These are phyloP conservation scores for Mortierella polycephala DNA, from an alignment of 371 early-diverging fungal genomes.

Conservation along the genomic window DNA sequence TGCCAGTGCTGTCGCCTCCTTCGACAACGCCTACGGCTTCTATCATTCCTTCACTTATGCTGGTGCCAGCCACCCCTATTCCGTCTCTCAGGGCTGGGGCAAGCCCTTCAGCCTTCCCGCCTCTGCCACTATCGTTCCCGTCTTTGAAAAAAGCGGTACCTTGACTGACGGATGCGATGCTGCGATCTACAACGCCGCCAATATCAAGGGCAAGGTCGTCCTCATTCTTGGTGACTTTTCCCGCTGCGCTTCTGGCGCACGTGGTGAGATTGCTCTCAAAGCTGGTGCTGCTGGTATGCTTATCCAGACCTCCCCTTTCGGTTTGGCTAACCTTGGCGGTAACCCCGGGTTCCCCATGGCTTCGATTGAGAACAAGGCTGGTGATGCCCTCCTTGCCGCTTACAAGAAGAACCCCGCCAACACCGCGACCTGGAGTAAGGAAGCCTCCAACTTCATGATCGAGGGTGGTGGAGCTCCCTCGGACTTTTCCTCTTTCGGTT, in stretches of 20 bases:
- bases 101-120: conserved; percentile 19
- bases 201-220: conserved; percentile 65
- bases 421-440: conserved; percentile 19
- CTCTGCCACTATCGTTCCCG: conserved; percentile 20
- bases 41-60: conserved; percentile 34
- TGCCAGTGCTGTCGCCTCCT: conserved; percentile 78
- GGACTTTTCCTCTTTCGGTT: conserved; percentile 72
- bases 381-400: conserved; percentile 29
- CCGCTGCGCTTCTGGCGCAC: conserved; percentile 61
- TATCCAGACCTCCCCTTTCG: conserved; percentile 58
- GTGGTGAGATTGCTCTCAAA: conserved; percentile 60
- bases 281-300: conserved; percentile 75
- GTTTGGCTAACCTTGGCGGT: conserved; percentile 50
- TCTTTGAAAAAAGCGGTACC: conserved; percentile 25
- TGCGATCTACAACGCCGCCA: conserved; percentile 14
- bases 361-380: conserved; percentile 58
- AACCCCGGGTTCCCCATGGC: conserved; percentile 51
- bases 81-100: conserved; percentile 17
- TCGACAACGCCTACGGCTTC: conserved; percentile 64
- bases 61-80: conserved; percentile 12
- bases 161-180: conserved; percentile 63
- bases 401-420: conserved; percentile 11
- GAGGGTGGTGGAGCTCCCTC: conserved; percentile 64
- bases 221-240: conserved; percentile 67
- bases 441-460: conserved; percentile 17